A percentile compares a stretch with the other conserved stretches of the same genome.
phyloP scores from a whole-genome alignment of 441 rosid species.

The Gossypium trilobum region DNA sequence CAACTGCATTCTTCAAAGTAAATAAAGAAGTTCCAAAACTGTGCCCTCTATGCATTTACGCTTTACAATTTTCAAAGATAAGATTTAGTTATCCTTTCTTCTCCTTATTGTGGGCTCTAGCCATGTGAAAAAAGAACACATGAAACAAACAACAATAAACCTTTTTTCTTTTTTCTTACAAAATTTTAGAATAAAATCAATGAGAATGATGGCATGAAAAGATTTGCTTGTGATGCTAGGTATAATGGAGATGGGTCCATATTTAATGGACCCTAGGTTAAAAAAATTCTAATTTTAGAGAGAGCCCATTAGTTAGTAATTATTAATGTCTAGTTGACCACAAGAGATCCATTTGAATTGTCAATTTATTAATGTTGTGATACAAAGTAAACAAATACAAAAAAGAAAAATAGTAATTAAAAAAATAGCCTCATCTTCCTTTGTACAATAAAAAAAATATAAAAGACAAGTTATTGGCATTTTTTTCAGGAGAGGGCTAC shows the following conservation, averaged over 20 bases:
- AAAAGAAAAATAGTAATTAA: conserved; percentile 3
- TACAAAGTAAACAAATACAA: not conserved
- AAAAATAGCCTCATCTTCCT: conserved; percentile 54
- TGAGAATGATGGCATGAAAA: conserved; percentile 16
- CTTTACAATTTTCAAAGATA: not conserved
- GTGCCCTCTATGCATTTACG: not conserved
- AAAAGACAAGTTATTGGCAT: conserved; percentile 16
- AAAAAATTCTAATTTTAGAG: conserved; percentile 5
- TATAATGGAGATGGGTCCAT: conserved; percentile 26
- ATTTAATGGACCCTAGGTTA: conserved; percentile 23
- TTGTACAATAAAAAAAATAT: conserved; percentile 13
- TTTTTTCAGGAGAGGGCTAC: conserved; percentile 28
- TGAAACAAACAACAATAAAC: conserved; percentile 10
- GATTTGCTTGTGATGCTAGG: conserved; percentile 15
- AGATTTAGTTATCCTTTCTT: not conserved
- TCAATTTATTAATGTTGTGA: conserved; percentile 17
- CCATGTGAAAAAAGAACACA: conserved; percentile 33
- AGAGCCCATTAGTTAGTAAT: conserved; percentile 25
- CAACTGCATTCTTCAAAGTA: not conserved
- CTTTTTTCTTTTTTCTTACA: not conserved
- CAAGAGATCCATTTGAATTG: conserved; percentile 19
- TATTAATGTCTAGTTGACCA: conserved; percentile 12
- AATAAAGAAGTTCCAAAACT: not conserved
- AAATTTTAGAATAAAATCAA: not conserved
- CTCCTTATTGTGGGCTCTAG: conserved; percentile 23